phyloP scores from a whole-genome alignment of 1,139 yeast genomes.

The Taphrina pruni region DNA sequence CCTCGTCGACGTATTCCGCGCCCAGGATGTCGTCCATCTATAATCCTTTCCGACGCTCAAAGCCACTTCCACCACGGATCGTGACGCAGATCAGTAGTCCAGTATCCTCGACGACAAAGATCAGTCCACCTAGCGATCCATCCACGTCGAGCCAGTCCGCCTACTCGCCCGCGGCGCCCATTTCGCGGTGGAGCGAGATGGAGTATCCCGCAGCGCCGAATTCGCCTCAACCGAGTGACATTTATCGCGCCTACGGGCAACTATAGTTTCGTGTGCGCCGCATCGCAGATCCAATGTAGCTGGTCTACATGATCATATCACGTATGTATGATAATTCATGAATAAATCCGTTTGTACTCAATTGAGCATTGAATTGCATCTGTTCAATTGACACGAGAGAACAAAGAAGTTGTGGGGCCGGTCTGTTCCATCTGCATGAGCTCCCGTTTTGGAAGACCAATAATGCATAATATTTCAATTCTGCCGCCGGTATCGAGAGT shows the following conservation, averaged over 20 bases:
- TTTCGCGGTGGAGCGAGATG: constrained; percentile 18
- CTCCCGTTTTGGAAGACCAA: not conserved
- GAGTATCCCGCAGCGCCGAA: constrained; percentile 3
- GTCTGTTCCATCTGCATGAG: not conserved
- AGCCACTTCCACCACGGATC: constrained; percentile 3
- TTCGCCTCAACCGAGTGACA: constrained; percentile 9
- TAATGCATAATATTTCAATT: not conserved
- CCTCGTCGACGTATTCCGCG: constrained; percentile 7
- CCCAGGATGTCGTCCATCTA: not conserved
- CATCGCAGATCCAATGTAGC: not conserved
- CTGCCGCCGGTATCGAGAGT: not conserved
- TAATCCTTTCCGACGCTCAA: constrained; percentile 6
- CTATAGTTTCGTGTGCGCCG: not conserved
- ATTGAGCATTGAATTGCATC: not conserved
- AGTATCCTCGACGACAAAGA: not conserved
- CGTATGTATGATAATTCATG: not conserved
- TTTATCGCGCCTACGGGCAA: constrained; percentile 14
- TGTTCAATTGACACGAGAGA: not conserved
- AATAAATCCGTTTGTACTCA: too few species aligned
- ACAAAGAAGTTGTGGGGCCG: constrained; percentile 13
- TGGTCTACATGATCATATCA: not conserved
- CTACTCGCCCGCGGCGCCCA: constrained; percentile 13
- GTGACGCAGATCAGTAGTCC: constrained; percentile 2
- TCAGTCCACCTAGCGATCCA: not conserved
- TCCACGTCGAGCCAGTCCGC: constrained; percentile 2